These are phyloP conservation scores for Leccinum longicurvipes DNA, from an alignment of 768 basidiomycete genomes.

Conservation along the genomic window DNA sequence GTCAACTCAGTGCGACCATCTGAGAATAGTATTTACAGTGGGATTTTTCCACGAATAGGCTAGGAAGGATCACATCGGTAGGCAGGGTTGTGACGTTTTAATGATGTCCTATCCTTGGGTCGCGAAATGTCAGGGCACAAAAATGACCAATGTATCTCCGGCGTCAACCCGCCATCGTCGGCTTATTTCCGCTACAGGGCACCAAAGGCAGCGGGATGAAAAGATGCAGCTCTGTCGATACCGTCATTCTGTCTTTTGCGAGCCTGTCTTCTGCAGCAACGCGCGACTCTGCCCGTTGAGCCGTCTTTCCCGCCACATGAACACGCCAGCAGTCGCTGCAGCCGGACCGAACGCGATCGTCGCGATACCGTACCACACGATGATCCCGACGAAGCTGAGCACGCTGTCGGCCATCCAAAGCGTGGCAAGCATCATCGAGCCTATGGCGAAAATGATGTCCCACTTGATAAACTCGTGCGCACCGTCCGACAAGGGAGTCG, in stretches of 20 bases:
- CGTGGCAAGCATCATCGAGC: conserved; percentile 40
- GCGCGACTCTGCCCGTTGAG: conserved; percentile 14
- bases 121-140: too few relatives aligned
- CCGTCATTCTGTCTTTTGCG: conserved; percentile 2
- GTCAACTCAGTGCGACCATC: too few relatives aligned
- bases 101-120: too few relatives aligned
- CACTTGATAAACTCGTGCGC: conserved; percentile 46
- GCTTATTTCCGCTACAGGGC: neutral
- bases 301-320: conserved; percentile 47
- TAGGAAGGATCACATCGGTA: too few relatives aligned
- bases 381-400: conserved; percentile 33
- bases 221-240: neutral
- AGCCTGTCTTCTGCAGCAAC: neutral
- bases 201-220: neutral
- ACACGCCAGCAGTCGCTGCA: conserved; percentile 45
- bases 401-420: conserved; percentile 45
- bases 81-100: too few relatives aligned
- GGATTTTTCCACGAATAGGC: too few relatives aligned
- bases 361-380: conserved; percentile 43
- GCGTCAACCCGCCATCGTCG: too few relatives aligned
- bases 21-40: too few relatives aligned
- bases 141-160: too few relatives aligned
- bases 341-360: conserved; percentile 47
- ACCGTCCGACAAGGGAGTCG: conserved; percentile 5
- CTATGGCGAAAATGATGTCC: conserved; percentile 43